phyloP scores from a whole-genome alignment of 371 early-diverging fungal species.

The Gilbertella persicaria region DNA sequence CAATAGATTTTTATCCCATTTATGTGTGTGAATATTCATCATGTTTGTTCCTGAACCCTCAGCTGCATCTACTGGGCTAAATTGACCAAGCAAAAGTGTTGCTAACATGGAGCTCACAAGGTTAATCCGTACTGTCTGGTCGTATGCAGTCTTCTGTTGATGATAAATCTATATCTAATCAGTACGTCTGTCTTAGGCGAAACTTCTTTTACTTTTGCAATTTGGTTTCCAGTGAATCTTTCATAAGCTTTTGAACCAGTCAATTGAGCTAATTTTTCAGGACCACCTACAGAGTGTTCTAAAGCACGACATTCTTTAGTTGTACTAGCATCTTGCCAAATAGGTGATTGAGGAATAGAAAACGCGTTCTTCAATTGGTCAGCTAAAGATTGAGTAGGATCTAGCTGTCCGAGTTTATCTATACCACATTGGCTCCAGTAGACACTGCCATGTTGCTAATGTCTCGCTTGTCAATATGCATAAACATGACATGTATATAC shows the following conservation, averaged over 20 bases:
- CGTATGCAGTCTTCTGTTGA: slow-evolving; percentile 32
- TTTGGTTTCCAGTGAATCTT: slow-evolving; percentile 81
- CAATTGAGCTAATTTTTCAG: slow-evolving; percentile 60
- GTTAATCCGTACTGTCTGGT: slow-evolving; percentile 57
- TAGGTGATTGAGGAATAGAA: slow-evolving; percentile 68
- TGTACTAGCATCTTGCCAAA: slow-evolving; percentile 88
- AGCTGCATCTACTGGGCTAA: slow-evolving; percentile 69
- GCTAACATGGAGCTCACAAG: slow-evolving; percentile 77
- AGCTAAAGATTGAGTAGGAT: slow-evolving; percentile 31
- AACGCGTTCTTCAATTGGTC: slow-evolving; percentile 65
- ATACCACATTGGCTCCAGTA: slow-evolving; percentile 66
- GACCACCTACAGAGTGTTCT: slow-evolving; percentile 62
- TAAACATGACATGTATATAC: neutral
- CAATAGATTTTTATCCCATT: slow-evolving; percentile 55
- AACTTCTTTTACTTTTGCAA: slow-evolving; percentile 56
- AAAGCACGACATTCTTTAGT: slow-evolving; percentile 61
- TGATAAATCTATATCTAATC: slow-evolving; percentile 48
- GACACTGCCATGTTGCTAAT: slow-evolving; percentile 83
- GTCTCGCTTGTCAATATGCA: neutral
- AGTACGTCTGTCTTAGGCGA: neutral
- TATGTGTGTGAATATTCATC: slow-evolving; percentile 61
- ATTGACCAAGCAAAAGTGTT: slow-evolving; percentile 63
- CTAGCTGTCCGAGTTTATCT: slow-evolving; percentile 37
- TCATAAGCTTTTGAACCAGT: slow-evolving; percentile 81
- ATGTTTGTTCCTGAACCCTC: slow-evolving; percentile 88